phyloP scores from a whole-genome alignment of 768 basidiomycete species.

The Phylloporus sp. region DNA sequence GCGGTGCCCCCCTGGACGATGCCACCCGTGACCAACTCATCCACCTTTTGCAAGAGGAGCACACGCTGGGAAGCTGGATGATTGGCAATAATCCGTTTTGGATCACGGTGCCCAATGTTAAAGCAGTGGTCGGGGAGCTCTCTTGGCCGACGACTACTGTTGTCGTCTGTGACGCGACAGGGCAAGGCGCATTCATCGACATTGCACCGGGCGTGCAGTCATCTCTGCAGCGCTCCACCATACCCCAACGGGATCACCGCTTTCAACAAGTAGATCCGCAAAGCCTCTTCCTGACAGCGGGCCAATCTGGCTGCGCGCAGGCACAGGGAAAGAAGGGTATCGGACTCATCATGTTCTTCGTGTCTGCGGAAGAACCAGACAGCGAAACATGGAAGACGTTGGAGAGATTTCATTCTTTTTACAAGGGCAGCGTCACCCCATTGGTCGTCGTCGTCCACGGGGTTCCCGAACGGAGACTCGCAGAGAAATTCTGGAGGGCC shows the following conservation, averaged over 20 bases:
- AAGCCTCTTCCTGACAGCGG: background rate
- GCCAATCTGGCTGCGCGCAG: background rate
- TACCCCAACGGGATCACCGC: constrained; percentile 2
- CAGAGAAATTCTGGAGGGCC: constrained; percentile 9
- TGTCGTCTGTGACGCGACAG: constrained; percentile 15
- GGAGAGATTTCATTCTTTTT: constrained; percentile 11
- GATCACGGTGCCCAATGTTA: constrained; percentile 15
- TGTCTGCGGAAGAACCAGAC: constrained; percentile 3
- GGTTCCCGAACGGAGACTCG: constrained; percentile 3
- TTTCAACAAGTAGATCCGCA: constrained; percentile 16
- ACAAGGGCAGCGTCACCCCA: constrained; percentile 13
- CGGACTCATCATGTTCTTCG: constrained; percentile 15
- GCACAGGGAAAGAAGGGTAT: constrained; percentile 1
- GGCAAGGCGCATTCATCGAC: background rate
- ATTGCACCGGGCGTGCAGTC: constrained; percentile 9
- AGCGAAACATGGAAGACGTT: constrained; percentile 12
- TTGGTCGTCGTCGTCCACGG: constrained; percentile 16
- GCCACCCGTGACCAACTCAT: background rate
- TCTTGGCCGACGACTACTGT: constrained; percentile 20
- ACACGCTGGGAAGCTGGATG: constrained; percentile 12
- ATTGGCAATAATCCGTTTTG: constrained; percentile 6
- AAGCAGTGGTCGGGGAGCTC: constrained; percentile 14
- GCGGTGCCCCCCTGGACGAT: background rate
- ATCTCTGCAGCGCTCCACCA: background rate
- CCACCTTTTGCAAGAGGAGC: constrained; percentile 10